Conservation (phyloP, 2,329 filamentous ascomycete genomes). For the Xylariaceae sp. region DNA sequence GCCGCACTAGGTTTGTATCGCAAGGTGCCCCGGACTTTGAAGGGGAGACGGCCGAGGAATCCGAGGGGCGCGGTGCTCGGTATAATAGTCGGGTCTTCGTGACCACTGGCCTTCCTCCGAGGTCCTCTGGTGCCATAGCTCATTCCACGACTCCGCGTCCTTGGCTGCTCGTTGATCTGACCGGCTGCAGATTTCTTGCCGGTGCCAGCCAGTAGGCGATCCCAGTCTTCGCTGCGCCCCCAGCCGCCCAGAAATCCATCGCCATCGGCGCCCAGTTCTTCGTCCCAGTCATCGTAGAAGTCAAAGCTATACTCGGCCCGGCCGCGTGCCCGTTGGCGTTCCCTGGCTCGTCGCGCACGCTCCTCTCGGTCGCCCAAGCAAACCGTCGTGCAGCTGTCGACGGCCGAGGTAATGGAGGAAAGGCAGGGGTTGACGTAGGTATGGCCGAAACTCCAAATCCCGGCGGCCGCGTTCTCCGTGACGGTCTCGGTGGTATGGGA, state of each 20-base stretch:
- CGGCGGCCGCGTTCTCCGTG: slow-evolving; percentile 84
- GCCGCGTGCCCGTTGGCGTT: slow-evolving; percentile 51
- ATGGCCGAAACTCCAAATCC: slow-evolving; percentile 83
- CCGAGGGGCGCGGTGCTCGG: slow-evolving; percentile 79
- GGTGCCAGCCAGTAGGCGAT: slow-evolving; percentile 68
- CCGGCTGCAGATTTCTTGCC: slow-evolving; percentile 27
- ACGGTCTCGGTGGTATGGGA: slow-evolving; percentile 84
- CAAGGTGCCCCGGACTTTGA: slow-evolving; percentile 72
- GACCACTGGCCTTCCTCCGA: slow-evolving; percentile 38
- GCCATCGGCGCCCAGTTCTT: slow-evolving; percentile 36
- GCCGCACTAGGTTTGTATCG: slow-evolving; percentile 88
- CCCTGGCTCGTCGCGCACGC: slow-evolving; percentile 58
- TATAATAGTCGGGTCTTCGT: slow-evolving; percentile 81
- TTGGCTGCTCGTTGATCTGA: slow-evolving; percentile 23
- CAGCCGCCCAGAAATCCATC: slow-evolving; percentile 56
- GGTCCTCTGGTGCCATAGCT: slow-evolving; percentile 70
- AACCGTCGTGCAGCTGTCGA: slow-evolving; percentile 65
- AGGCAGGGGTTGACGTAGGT: slow-evolving; percentile 80
- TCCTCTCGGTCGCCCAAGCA: slow-evolving; percentile 69
- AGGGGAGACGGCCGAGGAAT: slow-evolving; percentile 77
- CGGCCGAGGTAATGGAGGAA: slow-evolving; percentile 52
- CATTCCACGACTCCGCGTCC: slow-evolving; percentile 65
- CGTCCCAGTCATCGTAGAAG: slow-evolving; percentile 97
- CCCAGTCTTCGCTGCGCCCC: slow-evolving; percentile 80
- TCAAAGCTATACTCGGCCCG: slow-evolving; percentile 83